These are phyloP conservation scores for Kwoniella newhampshirensis DNA, from an alignment of 768 basidiomycete genomes.

Conservation along the genomic window DNA sequence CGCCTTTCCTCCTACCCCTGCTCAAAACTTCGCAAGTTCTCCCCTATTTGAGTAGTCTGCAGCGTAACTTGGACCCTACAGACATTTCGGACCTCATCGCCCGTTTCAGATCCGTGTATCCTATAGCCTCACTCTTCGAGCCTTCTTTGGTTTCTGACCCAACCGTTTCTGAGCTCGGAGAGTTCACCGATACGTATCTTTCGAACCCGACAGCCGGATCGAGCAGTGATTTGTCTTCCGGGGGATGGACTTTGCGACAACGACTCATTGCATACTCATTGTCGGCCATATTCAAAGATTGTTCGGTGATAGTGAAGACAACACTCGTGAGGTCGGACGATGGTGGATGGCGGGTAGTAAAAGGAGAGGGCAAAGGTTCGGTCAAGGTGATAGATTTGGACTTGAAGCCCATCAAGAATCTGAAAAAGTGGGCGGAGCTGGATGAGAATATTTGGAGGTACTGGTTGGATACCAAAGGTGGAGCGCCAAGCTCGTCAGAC, in stretches of 20 bases:
- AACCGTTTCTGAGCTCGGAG: slow-evolving; percentile 21
- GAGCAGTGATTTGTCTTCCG: slow-evolving; percentile 4
- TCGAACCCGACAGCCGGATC: slow-evolving; percentile 37
- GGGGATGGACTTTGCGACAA: slow-evolving; percentile 60
- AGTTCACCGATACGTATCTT: slow-evolving; percentile 63
- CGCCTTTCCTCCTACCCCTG: slow-evolving; percentile 19
- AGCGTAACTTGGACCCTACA: slow-evolving; percentile 73
- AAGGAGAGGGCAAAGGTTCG: slow-evolving; percentile 17
- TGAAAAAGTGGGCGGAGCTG: slow-evolving; percentile 70
- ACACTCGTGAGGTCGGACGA: slow-evolving; percentile 4
- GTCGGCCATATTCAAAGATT: slow-evolving; percentile 95
- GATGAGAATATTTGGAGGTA: slow-evolving; percentile 64
- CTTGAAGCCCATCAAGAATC: slow-evolving; percentile 66
- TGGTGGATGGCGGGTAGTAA: slow-evolving; percentile 21
- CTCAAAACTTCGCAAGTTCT: slow-evolving; percentile 53
- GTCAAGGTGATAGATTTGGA: slow-evolving; percentile 84
- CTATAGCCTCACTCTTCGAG: slow-evolving; percentile 21
- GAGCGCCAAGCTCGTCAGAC: not conserved
- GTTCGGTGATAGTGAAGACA: slow-evolving; percentile 66
- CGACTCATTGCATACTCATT: slow-evolving; percentile 75
- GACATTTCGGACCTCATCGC: slow-evolving; percentile 76
- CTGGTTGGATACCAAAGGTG: slow-evolving; percentile 19
- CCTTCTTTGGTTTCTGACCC: slow-evolving; percentile 16
- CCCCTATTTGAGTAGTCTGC: slow-evolving; percentile 63
- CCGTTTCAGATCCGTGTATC: slow-evolving; percentile 36